Base-by-base conservation (phyloP, 805 yeast species). In the Kluyveromyces siamensis region DNA sequence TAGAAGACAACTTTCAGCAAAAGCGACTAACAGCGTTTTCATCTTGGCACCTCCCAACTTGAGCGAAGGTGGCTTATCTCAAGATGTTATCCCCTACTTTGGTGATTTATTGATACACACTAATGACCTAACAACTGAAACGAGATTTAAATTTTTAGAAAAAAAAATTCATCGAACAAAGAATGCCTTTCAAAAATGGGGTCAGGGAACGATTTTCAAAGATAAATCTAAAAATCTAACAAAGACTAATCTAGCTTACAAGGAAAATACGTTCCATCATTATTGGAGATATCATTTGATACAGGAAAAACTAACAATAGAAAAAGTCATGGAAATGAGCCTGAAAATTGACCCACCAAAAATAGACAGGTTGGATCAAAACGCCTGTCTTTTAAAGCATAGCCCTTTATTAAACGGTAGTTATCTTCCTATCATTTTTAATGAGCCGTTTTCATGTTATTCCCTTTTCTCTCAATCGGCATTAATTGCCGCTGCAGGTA, bases 11-110 rank as follows among this genome's bases (percentile, higher is more conserved):
- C 72, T 85, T 64, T 72, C 77, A 18, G 73, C 79, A 41, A 77
- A 79, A 45, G 70, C 80, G 5, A 72, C 79, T 38, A 76, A 74
- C 48, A 76, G 80, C 48, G 64, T 74, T 76, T 46, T 80, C 83
- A 27, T 89, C 27, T 75, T 87, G 71, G 90, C 95, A 9, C 88
- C 96, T 3, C 86, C 91, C 57, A 93, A 95, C 10, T 73, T 91
- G 55, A 96, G 96, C 37, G 76, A 77, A 49, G 70, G 77, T 1
- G 88, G 84, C 57, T 77, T 91, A 0, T 86, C 86, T 58, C 81
- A 80, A 45, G 78, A 80, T 48, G 95, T 86, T 11, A 81, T 91
- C 42, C 96, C 98, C 1, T 90, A 82, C 60, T 90, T 87, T 69
- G 97, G 96, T 10, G 98, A 90, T 61, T 71, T 90, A 54, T 72